phyloP scores from a whole-genome alignment of 768 basidiomycete species.

The Gymnopilus dilepis region DNA sequence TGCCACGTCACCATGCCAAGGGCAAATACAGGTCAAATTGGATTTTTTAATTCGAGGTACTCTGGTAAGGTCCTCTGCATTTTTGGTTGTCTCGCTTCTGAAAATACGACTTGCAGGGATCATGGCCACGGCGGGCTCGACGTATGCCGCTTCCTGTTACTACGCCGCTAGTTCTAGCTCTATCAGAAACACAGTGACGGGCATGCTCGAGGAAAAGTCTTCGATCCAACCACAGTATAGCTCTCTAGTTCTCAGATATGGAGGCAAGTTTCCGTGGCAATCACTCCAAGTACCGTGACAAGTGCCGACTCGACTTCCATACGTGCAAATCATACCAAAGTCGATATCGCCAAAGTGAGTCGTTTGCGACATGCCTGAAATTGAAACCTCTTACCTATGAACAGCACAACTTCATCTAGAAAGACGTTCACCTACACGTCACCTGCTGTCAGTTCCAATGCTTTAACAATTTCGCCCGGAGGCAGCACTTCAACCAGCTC shows the following conservation, averaged over 20 bases:
- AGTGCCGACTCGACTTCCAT: constrained; percentile 42
- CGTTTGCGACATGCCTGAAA: too few species aligned
- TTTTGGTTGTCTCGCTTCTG: not conserved
- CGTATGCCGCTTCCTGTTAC: constrained; percentile 64
- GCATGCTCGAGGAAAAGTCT: constrained; percentile 49
- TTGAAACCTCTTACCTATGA: too few species aligned
- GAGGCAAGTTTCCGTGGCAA: constrained; percentile 47
- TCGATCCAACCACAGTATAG: constrained; percentile 40
- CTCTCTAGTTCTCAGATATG: constrained; percentile 54
- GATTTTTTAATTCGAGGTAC: constrained; percentile 24
- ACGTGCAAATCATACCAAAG: too few species aligned
- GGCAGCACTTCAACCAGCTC: not conserved
- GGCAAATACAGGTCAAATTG: constrained; percentile 23
- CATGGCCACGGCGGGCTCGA: constrained; percentile 53
- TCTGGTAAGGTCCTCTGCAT: not conserved
- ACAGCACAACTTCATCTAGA: constrained; percentile 48
- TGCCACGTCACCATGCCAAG: constrained; percentile 22
- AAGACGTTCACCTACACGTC: constrained; percentile 61
- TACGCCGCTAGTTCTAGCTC: constrained; percentile 56
- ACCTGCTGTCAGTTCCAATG: constrained; percentile 49
- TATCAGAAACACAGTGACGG: constrained; percentile 45
- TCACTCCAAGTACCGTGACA: constrained; percentile 48
- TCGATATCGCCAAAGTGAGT: too few species aligned
- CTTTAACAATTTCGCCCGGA: constrained; percentile 32
- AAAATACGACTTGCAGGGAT: constrained; percentile 46